These are phyloP conservation scores for Scedosporium boydii DNA, from an alignment of 2,329 filamentous ascomycete species.

Conservation along the genomic window DNA sequence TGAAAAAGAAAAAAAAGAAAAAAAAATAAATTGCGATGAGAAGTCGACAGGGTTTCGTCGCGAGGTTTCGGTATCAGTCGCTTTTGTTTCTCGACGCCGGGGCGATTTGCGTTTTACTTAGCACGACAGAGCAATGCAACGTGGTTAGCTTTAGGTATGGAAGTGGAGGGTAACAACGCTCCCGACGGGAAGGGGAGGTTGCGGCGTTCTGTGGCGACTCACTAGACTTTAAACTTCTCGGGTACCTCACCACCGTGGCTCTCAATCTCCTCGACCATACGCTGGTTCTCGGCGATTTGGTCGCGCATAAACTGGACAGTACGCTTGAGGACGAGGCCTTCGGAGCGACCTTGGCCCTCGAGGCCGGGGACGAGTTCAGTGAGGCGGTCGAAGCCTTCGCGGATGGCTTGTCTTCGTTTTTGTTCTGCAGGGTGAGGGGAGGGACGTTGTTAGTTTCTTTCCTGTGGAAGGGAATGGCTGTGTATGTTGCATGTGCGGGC, in stretches of 20 bases:
- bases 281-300: constrained; percentile 48
- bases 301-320: constrained; percentile 58
- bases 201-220: background rate
- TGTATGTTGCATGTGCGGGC: background rate
- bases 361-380: constrained; percentile 73
- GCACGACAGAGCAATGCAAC: too few species aligned
- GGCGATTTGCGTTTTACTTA: too few species aligned
- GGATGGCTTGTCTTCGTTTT: constrained; percentile 52
- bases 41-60: too few species aligned
- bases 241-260: constrained; percentile 44
- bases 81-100: too few species aligned
- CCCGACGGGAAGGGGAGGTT: background rate
- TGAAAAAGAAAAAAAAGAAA: too few species aligned
- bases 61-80: too few species aligned
- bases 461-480: background rate
- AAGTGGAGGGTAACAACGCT: background rate
- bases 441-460: background rate
- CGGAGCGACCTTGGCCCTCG: constrained; percentile 73
- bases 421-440: constrained; percentile 22
- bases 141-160: background rate
- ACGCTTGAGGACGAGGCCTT: constrained; percentile 70
- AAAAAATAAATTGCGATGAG: too few species aligned
- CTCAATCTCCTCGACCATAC: constrained; percentile 50
- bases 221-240: constrained; percentile 5
- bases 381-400: constrained; percentile 74